Conservation (phyloP, 768 basidiomycete species). For the Phanerochaete sordida region DNA sequence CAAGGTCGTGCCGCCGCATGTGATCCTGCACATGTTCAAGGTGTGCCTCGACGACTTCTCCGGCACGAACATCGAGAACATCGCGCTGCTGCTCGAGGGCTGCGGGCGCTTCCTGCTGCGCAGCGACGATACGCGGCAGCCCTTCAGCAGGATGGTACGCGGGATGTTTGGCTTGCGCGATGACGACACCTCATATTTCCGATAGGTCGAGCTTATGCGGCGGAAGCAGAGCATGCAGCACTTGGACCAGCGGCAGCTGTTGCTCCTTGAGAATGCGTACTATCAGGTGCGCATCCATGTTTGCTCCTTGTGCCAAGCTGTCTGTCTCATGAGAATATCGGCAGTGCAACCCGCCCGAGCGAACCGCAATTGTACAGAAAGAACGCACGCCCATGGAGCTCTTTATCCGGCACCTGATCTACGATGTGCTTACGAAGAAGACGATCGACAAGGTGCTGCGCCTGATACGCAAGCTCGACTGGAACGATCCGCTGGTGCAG, state of each 20-base stretch:
- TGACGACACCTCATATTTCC: neutral
- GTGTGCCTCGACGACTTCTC: constrained; percentile 95
- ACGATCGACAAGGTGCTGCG: constrained; percentile 96
- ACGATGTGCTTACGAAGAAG: constrained; percentile 88
- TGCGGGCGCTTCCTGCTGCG: constrained; percentile 91
- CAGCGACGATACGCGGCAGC: constrained; percentile 81
- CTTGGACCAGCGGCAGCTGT: constrained; percentile 84
- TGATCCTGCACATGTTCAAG: constrained; percentile 95
- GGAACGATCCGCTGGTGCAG: constrained; percentile 72
- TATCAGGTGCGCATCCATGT: constrained; percentile 65
- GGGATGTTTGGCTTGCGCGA: neutral
- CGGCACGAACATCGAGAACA: constrained; percentile 89
- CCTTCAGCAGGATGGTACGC: constrained; percentile 83
- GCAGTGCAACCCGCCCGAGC: constrained; percentile 96
- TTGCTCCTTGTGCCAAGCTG: neutral
- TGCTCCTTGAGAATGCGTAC: constrained; percentile 95
- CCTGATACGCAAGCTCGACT: constrained; percentile 89
- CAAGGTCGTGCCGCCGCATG: constrained; percentile 81
- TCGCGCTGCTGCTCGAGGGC: constrained; percentile 86
- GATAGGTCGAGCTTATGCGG: constrained; percentile 87
- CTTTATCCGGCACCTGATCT: constrained; percentile 95
- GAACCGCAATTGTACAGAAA: constrained; percentile 82
- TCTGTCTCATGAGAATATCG: constrained; percentile 4
- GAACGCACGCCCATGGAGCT: constrained; percentile 81
- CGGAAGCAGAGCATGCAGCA: constrained; percentile 93